These are phyloP conservation scores for Lactarius pseudohatsudake DNA, from an alignment of 768 basidiomycete species.

Conservation along the genomic window DNA sequence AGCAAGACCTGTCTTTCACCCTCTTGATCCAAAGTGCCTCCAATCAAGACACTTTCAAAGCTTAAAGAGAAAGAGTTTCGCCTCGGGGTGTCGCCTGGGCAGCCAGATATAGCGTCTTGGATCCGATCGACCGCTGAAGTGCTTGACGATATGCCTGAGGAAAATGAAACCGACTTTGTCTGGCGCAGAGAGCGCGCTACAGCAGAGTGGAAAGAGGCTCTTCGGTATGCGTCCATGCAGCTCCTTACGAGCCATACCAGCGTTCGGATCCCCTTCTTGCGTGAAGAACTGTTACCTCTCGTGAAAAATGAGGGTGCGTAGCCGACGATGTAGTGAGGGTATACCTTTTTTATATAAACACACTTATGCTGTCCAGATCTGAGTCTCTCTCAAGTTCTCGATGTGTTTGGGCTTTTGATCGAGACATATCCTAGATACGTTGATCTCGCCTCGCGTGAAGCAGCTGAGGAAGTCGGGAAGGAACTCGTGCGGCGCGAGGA, in stretches of 20 bases:
- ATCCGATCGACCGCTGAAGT: constrained; percentile 43
- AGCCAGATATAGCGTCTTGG: constrained; percentile 65
- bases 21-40: constrained; percentile 38
- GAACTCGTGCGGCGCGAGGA: constrained; percentile 66
- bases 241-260: constrained; percentile 57
- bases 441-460: constrained; percentile 67
- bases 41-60: constrained; percentile 43
- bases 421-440: constrained; percentile 78
- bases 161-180: constrained; percentile 30
- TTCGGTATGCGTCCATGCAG: constrained; percentile 51
- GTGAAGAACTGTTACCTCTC: constrained; percentile 59
- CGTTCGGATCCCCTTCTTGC: constrained; percentile 55
- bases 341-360: constrained; percentile 7
- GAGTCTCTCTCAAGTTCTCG: constrained; percentile 56
- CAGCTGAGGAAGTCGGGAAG: constrained; percentile 66
- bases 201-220: constrained; percentile 54
- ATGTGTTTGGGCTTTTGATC: constrained; percentile 71
- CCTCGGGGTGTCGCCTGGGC: constrained; percentile 31
- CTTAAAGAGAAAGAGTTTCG: constrained; percentile 48
- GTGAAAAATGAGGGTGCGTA: constrained; percentile 56
- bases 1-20: background rate
- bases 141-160: constrained; percentile 36
- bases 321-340: constrained; percentile 1
- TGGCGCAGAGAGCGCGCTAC: constrained; percentile 58
- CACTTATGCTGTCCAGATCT: constrained; percentile 47